Conservation (phyloP, 345 rosid genomes). For the Ceriops decandra region DNA sequence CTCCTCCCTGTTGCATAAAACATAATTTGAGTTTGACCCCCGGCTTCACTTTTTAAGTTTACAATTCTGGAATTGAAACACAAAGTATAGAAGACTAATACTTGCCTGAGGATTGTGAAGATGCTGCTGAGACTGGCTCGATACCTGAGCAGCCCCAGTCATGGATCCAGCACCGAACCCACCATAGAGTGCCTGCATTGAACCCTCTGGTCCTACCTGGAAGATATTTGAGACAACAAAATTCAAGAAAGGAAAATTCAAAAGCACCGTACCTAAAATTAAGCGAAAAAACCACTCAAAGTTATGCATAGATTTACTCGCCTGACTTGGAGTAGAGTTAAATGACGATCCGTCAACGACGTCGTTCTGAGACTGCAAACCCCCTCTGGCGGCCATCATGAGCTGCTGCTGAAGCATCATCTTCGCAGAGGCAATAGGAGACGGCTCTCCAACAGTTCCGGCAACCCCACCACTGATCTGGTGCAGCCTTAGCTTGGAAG, state of each 20-base stretch:
- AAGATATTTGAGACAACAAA: neutral
- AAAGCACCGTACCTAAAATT: neutral
- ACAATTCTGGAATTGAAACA: neutral
- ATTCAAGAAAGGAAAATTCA: neutral
- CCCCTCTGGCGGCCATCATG: slow-evolving; percentile 46
- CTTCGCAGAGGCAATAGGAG: slow-evolving; percentile 27
- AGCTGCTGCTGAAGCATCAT: slow-evolving; percentile 54
- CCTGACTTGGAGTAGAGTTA: slow-evolving; percentile 41
- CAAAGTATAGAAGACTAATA: neutral
- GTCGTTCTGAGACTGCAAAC: slow-evolving; percentile 32
- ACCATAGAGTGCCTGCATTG: slow-evolving; percentile 46
- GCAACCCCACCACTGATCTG: slow-evolving; percentile 46
- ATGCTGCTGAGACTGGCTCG: slow-evolving; percentile 39
- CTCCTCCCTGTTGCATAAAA: slow-evolving; percentile 17
- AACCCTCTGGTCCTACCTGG: slow-evolving; percentile 39
- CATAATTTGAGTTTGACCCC: slow-evolving; percentile 6
- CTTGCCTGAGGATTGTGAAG: slow-evolving; percentile 56
- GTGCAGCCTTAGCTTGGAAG: slow-evolving; percentile 39
- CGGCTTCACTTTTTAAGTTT: neutral
- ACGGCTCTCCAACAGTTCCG: slow-evolving; percentile 1
- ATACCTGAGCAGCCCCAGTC: slow-evolving; percentile 36
- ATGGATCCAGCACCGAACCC: slow-evolving; percentile 57
- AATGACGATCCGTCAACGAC: slow-evolving; percentile 40
- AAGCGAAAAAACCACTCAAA: neutral
- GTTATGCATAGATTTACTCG: neutral